phyloP scores from a whole-genome alignment of 768 basidiomycete species.

The Inosperma sp. region DNA sequence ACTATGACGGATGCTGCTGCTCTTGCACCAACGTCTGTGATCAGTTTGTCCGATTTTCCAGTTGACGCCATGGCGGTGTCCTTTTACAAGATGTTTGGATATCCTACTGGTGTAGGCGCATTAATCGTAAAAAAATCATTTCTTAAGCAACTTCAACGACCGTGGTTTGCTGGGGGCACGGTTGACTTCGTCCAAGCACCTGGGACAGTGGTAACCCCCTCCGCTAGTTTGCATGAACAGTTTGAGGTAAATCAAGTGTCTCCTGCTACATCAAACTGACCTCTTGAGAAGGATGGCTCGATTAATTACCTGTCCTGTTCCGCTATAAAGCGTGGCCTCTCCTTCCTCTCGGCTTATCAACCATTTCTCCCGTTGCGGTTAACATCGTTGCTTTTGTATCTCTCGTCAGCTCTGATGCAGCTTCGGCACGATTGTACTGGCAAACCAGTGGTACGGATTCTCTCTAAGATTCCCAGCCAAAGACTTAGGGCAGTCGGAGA shows the following conservation, averaged over 20 bases:
- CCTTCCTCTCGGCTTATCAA: constrained; percentile 71
- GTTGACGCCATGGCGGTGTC: constrained; percentile 82
- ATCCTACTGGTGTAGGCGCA: constrained; percentile 80
- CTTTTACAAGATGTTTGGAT: constrained; percentile 91
- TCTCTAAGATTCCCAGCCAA: constrained; percentile 56
- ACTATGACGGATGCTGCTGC: constrained; percentile 82
- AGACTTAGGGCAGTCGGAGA: constrained; percentile 56
- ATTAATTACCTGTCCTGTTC: constrained; percentile 76
- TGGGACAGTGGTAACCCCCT: constrained; percentile 59
- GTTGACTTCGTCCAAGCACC: constrained; percentile 83
- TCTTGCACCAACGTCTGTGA: constrained; percentile 65
- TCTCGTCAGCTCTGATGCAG: constrained; percentile 49
- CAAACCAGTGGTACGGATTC: constrained; percentile 61
- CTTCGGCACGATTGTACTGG: constrained; percentile 60
- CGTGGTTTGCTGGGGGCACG: constrained; percentile 84
- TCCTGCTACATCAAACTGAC: constrained; percentile 1
- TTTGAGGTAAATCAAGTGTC: constrained; percentile 59
- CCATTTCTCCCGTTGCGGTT: constrained; percentile 78
- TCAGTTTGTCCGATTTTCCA: constrained; percentile 60
- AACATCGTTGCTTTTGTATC: constrained; percentile 60
- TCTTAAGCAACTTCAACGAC: constrained; percentile 53
- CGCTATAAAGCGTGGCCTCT: constrained; percentile 74
- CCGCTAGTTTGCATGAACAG: constrained; percentile 58
- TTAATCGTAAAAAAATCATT: constrained; percentile 71
- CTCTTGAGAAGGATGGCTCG: constrained; percentile 63